Conservation (phyloP, 768 basidiomycete species). For the Russula sp. region DNA sequence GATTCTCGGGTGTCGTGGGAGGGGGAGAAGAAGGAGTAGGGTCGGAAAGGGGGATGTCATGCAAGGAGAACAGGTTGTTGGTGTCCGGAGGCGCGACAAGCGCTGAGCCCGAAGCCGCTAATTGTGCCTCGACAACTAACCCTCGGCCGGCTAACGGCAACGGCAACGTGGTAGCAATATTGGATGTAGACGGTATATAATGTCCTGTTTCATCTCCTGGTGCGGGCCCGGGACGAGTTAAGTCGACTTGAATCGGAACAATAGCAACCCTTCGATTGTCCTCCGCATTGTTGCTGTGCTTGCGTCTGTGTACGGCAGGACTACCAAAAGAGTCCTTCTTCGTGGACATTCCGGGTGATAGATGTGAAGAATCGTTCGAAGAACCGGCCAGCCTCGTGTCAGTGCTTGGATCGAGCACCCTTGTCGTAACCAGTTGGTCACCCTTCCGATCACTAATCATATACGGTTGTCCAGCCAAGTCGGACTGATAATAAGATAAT, state of each 20-base stretch:
- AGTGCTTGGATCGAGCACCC: slow-evolving; percentile 3
- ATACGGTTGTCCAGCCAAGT: slow-evolving; percentile 38
- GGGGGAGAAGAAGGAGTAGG: slow-evolving; percentile 31
- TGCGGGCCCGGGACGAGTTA: not conserved
- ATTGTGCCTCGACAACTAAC: slow-evolving; percentile 14
- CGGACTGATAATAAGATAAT: slow-evolving; percentile 52
- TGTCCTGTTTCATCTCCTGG: not conserved
- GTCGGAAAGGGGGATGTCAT: slow-evolving; percentile 3
- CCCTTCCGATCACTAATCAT: slow-evolving; percentile 18
- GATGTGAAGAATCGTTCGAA: slow-evolving; percentile 14
- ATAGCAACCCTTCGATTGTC: slow-evolving; percentile 4
- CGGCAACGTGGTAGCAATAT: not conserved
- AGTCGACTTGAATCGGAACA: slow-evolving; percentile 5
- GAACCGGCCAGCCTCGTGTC: not conserved
- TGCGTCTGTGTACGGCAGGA: slow-evolving; percentile 3
- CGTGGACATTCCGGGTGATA: not conserved
- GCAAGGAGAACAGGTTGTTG: not conserved
- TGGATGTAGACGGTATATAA: not conserved
- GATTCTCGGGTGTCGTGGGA: slow-evolving; percentile 4
- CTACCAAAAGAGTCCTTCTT: slow-evolving; percentile 6
- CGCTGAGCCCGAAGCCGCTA: slow-evolving; percentile 8
- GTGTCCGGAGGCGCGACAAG: slow-evolving; percentile 11
- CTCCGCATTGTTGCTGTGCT: slow-evolving; percentile 7
- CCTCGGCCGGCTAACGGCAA: slow-evolving; percentile 2
- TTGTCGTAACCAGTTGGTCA: not conserved